A percentile compares a stretch with the other conserved stretches of the same genome.
Evolutionary conservation across 805 yeast species (phyloP).

Genomic region (Saturnispora zaruensis): DNA sequence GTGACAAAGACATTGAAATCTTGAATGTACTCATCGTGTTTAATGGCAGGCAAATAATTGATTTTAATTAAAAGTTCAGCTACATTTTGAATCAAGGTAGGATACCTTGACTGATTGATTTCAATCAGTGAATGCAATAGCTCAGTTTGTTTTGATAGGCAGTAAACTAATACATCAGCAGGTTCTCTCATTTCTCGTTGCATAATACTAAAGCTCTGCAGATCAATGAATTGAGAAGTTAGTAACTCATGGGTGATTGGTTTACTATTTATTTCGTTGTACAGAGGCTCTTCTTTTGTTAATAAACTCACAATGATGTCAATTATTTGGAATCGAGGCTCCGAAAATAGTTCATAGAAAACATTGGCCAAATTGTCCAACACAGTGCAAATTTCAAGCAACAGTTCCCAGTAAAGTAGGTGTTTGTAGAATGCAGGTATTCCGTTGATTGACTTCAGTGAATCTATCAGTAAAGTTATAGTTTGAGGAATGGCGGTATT

Average conservation of each 20-base stretch:
- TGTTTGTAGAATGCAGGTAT: slow-evolving; percentile 7
- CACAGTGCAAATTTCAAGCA: slow-evolving; percentile 24
- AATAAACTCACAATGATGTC: slow-evolving; percentile 18
- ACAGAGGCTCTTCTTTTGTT: slow-evolving; percentile 13
- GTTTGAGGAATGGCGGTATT: slow-evolving; percentile 22
- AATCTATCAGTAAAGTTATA: slow-evolving; percentile 18
- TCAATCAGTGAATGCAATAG: slow-evolving; percentile 25
- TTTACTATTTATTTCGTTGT: slow-evolving; percentile 13
- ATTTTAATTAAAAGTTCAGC: slow-evolving; percentile 29
- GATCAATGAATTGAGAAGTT: slow-evolving; percentile 16
- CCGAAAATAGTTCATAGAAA: slow-evolving; percentile 18
- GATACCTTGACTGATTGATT: slow-evolving; percentile 12
- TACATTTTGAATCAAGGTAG: slow-evolving; percentile 16
- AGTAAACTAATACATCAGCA: slow-evolving; percentile 13
- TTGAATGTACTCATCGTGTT: slow-evolving; percentile 39
- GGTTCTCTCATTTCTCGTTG: slow-evolving; percentile 23
- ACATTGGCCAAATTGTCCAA: slow-evolving; percentile 21
- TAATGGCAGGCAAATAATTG: slow-evolving; percentile 35
- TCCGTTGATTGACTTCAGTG: slow-evolving; percentile 9
- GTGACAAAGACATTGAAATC: slow-evolving; percentile 68
- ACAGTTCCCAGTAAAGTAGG: slow-evolving; percentile 19
- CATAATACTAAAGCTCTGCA: slow-evolving; percentile 13
- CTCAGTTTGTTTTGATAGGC: slow-evolving; percentile 26
- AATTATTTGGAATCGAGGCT: slow-evolving; percentile 8
- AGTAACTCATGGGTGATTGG: neutral